Base-by-base conservation (phyloP, 2,329 filamentous ascomycete species). In the Biscogniauxia sp. region DNA sequence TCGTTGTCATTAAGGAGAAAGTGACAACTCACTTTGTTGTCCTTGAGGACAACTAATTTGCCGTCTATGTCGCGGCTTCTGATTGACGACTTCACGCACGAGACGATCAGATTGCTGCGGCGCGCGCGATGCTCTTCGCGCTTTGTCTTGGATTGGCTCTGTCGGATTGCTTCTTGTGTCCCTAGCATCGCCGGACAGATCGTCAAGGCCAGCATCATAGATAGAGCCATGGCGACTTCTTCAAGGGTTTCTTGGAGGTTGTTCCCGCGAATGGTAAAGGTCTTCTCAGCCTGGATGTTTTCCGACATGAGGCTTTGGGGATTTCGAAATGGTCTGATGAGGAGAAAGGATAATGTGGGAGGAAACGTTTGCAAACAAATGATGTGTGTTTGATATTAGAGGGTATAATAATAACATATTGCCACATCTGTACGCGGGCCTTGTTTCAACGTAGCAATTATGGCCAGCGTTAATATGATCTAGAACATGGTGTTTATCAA, bases 71-170 rank as follows among this genome's bases (percentile, higher is more conserved):
- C 78, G 37, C 72, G 66, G 64, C 78, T 80, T 41, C 76, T 68
- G 25, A 72, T 70, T 2, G 79, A 81, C 1, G 77, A 73, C 51
- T 77, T 77, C 13, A 79, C 73, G 56, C 80, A 82, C 28, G 73
- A 77, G 20, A 78, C 77, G 19, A 80, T 73, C 28, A 83, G 74
- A 66, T 82, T 82, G 61, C 76, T 81, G 37, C 79, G 75, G 19
- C 79, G 77, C 5, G 78, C 77, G 13, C 80, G 78, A 69, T 82
- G 80, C 63, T 82, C 79, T 71, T 82, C 80, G 62, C 76, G 74
- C 63, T 78, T 77, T 54, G 78, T 79, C 62, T 82, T 79, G 11
- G 75, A 73, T 62, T 82, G 80, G 13, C 78, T 79, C 71, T 83
- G 79, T 3, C 78, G 76, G 58, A 82, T 81, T 3, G 79, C 78